Conservation (phyloP, 208 protist genomes). For the Phytomonas francai region DNA sequence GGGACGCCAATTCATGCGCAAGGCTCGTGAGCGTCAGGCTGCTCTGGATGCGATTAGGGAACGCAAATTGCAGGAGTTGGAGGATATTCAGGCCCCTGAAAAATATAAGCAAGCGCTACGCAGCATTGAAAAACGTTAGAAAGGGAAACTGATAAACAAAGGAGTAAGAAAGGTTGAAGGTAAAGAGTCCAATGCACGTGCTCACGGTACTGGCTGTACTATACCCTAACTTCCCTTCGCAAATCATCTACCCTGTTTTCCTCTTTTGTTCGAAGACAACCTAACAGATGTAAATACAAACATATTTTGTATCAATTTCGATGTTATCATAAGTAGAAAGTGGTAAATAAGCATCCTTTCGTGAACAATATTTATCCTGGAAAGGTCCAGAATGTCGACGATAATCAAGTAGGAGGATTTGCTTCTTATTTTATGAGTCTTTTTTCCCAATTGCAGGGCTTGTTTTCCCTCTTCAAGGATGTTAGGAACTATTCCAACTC, state of each 20-base stretch:
- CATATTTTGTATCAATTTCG: neutral
- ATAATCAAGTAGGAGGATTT: neutral
- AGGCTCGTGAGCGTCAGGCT: constrained; percentile 67
- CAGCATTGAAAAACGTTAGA: constrained; percentile 24
- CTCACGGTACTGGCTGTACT: neutral
- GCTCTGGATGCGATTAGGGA: constrained; percentile 83
- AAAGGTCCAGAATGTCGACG: neutral
- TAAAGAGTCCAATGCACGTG: neutral
- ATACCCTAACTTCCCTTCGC: neutral
- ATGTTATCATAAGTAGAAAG: neutral
- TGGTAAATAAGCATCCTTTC: neutral
- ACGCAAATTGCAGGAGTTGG: constrained; percentile 71
- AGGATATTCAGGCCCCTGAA: constrained; percentile 64
- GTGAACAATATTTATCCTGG: neutral
- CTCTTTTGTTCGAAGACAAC: neutral
- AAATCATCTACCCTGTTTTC: neutral
- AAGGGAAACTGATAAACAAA: neutral
- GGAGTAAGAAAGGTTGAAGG: neutral
- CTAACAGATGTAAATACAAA: neutral
- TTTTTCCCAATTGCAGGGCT: neutral
- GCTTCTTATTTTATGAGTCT: neutral
- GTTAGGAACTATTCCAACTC: neutral
- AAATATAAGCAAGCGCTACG: constrained; percentile 70
- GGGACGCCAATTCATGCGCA: constrained; percentile 61
- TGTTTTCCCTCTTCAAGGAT: neutral